Base-by-base conservation (phyloP, 257 asterid genomes). In the Handroanthus guayacan region DNA sequence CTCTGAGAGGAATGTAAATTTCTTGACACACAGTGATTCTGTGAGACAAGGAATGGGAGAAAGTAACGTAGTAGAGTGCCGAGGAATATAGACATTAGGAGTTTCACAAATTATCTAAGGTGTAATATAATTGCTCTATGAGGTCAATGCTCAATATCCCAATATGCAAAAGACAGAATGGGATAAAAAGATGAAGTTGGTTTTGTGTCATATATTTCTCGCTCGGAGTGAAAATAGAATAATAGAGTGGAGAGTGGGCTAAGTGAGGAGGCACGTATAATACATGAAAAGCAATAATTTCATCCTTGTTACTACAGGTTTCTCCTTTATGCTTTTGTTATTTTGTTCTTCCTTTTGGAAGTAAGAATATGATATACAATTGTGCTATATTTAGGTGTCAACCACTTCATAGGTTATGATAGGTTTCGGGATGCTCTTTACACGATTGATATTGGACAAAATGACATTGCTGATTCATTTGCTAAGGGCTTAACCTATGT, bases 381-480 rank as follows among this genome's bases (percentile, higher is more conserved):
- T 38, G 56, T 78, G 70, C 50, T 78, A 13, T 75, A 36, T 67
- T 7, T 74, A 93, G 97, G 97, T 70, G 78, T 77, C 72, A n/a
- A 69, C 41, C 63, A 74, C 80, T 70, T 87, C 62, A 41, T 88
- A 73, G 78, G 85, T 37, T 67, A 78, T 62, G 86, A 86, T 67
- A 89, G 86, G 60, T 94, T 94, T 58, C 67, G 78, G 17, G 82
- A 82, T 71, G 97, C 96, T 31, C 87, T 94, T 51, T 92, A 86
- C 88, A 81, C 90, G 88, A 79, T 94, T 78, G 98, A 94, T 78
- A 94, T 94, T 44, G 98, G 98, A 71, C 98, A 94, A 75, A 92
- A 94, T 57, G 98, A 94, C 85, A 82, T 94, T 11, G 86, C 91
- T 8, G 87, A 82, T 85, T 85, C 97, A 77, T 92, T 90, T 74